Base-by-base conservation (phyloP, 1,284 basidiomycete species). In the Tremellales sp. region DNA sequence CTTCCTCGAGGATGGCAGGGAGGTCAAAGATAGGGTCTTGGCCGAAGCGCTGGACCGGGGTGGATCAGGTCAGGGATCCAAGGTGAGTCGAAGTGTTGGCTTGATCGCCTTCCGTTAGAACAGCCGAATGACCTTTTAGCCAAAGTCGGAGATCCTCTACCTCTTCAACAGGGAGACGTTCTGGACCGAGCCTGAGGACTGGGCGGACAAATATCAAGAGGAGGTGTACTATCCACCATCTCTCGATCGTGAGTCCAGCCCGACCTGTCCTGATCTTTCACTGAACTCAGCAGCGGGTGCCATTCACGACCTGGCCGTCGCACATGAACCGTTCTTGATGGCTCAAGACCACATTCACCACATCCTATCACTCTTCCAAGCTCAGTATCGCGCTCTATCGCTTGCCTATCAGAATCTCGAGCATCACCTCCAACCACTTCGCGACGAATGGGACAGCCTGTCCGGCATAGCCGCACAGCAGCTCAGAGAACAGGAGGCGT, bases 111-210 rank as follows among this genome's bases (percentile, higher is more conserved):
- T n/a, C n/a, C n/a, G n/a, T n/a, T n/a, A n/a, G 43, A 19, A 29
- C 29, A 15, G 19, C 8, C 36, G 19, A 39, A 21, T 48, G 35
- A 41, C 13, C 12, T 22, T 13, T 10, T 33, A 54, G 53, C 37
- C 46, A 6, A 39, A 29, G 11, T 12, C 23, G 7, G 44, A 49
- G 27, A 40, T 51, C 1, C 43, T 71, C 22, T 71, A 68, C 43
- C 51, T 70, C 26, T 73, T 64, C 60, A 68, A 73, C 40, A 49
- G 68, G 37, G 68, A 68, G 46, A 69, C 67, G 1, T 73, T 73
- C 58, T 73, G 62, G 53, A 57, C 58, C 21, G 68, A 71, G 12
- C 56, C 68, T 1, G 68, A 71, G 27, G 51, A 56, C 24, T 68
- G 65, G 63, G 67, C 65, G 1, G 49, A 43, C 5, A 57, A 65